These are phyloP conservation scores for Pseudonitzschia pungens DNA, from an alignment of 108 stramenopile genomes.

Conservation along the genomic window DNA sequence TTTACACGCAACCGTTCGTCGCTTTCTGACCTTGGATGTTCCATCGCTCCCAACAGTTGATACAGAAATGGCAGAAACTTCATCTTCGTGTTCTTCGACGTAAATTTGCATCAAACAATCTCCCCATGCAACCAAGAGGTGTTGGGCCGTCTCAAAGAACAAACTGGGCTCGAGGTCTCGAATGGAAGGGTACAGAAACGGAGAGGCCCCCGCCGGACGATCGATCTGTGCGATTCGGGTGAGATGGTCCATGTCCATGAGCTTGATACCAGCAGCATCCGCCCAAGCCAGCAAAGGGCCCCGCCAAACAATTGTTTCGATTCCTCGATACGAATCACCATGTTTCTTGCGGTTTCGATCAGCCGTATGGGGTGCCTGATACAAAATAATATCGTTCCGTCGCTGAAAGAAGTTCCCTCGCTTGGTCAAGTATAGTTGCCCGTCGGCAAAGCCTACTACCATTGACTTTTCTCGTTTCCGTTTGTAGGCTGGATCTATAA, in stretches of 20 bases:
- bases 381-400: constrained; percentile 48
- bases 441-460: constrained; percentile 72
- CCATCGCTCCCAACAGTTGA: constrained; percentile 14
- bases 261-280: constrained; percentile 65
- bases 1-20: constrained; percentile 56
- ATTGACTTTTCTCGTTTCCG: constrained; percentile 51
- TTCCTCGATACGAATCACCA: constrained; percentile 32
- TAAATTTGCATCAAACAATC: constrained; percentile 79
- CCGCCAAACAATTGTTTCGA: constrained; percentile 76
- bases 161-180: constrained; percentile 47
- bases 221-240: constrained; percentile 79
- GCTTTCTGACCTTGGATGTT: constrained; percentile 4
- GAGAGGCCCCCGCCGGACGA: constrained; percentile 77
- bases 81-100: constrained; percentile 38
- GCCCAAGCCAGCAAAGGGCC: constrained; percentile 78
- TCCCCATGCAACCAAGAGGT: constrained; percentile 77
- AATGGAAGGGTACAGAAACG: constrained; percentile 65
- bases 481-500: constrained; percentile 69
- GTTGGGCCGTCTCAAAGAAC: constrained; percentile 56
- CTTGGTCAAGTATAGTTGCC: constrained; percentile 63
- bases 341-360: constrained; percentile 1
- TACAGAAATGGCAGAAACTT: constrained; percentile 6
- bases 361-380: constrained; percentile 37
- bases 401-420: constrained; percentile 57
- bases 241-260: constrained; percentile 73